A percentile compares a stretch with the other conserved stretches of the same genome.
Conservation (phyloP, 2,329 filamentous ascomycete species). For the Xylaria sp. region DNA sequence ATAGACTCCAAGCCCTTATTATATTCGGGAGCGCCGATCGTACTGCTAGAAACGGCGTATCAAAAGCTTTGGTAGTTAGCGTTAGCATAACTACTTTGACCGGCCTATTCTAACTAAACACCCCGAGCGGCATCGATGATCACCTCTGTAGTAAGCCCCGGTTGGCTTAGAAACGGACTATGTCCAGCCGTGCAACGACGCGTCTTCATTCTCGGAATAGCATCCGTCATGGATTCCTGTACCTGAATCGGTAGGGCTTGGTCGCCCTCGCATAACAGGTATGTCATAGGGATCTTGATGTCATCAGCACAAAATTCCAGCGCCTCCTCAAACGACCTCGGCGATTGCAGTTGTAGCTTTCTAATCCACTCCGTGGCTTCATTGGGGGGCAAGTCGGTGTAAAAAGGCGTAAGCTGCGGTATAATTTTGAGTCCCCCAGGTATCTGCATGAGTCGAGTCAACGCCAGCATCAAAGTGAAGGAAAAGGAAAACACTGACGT, state of each 20-base stretch:
- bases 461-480: no score
- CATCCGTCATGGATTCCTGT: conserved; percentile 24
- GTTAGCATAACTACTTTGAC: no score
- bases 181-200: conserved; percentile 26
- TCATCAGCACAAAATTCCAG: conserved; percentile 24
- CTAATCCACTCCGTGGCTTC: conserved; percentile 14
- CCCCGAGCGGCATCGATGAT: conserved; percentile 22
- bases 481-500: conserved; percentile 1
- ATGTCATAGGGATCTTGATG: conserved; percentile 31
- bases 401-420: conserved; percentile 19
- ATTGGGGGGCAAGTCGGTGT: conserved; percentile 24
- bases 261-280: conserved; percentile 26
- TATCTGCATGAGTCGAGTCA: background rate
- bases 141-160: conserved; percentile 17
- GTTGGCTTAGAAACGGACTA: conserved; percentile 33
- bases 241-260: conserved; percentile 12
- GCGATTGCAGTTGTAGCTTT: conserved; percentile 27
- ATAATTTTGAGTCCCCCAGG: conserved; percentile 6
- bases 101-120: background rate
- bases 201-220: conserved; percentile 25
- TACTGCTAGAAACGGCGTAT: no score
- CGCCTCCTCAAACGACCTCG: conserved; percentile 29
- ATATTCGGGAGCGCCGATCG: no score
- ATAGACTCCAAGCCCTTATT: no score
- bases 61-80: no score